Evolutionary conservation across 768 basidiomycete genomes (phyloP).

Genomic region (Boletus fagicola): DNA sequence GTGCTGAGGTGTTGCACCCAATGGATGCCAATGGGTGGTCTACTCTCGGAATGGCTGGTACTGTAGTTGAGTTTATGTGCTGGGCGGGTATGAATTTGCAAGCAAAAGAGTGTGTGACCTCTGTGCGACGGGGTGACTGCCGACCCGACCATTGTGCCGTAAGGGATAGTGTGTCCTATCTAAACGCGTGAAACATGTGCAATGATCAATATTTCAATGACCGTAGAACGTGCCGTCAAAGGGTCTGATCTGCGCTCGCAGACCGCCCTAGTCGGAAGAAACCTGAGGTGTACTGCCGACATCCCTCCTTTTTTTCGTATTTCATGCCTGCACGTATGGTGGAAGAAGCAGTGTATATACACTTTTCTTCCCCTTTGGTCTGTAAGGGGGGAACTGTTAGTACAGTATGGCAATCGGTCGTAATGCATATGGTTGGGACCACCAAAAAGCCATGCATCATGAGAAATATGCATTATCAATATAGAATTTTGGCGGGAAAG

Average conservation of each 20-base stretch:
- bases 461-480: neutral
- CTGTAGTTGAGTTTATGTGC: too few species aligned
- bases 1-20: too few species aligned
- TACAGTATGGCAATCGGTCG: neutral
- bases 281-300: neutral
- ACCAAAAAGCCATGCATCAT: neutral
- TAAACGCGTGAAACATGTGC: neutral
- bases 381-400: neutral
- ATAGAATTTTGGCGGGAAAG: neutral
- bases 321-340: neutral
- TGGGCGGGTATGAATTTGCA: too few species aligned
- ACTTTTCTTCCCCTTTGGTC: neutral
- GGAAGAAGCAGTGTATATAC: neutral
- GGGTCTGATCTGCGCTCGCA: neutral
- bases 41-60: too few species aligned
- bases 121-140: too few species aligned
- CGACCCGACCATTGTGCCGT: neutral
- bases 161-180: neutral
- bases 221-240: neutral
- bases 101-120: too few species aligned
- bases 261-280: constrained; percentile 5
- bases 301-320: neutral
- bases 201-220: neutral
- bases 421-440: neutral
- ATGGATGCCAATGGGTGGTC: too few species aligned